Base-by-base conservation (phyloP, 2,329 filamentous ascomycete species). In the Colletotrichum chrysophilum region DNA sequence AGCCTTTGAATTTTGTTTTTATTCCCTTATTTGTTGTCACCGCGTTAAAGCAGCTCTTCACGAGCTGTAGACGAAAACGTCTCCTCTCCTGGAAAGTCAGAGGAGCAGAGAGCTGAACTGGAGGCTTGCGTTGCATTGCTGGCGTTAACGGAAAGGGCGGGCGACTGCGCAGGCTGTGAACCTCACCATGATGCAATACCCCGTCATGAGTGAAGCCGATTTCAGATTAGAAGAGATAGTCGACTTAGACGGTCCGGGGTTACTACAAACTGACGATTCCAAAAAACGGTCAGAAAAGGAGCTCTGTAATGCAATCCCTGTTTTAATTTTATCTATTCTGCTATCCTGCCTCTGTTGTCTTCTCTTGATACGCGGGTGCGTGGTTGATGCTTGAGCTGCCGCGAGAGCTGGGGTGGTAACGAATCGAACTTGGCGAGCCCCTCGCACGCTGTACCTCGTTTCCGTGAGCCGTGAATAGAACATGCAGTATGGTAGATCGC, bases 101-200 rank as follows among this genome's bases (percentile, higher is more conserved):
- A 36, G 56, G 56, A 43, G 67, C 5, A 62, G 56, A 70, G 67
- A 61, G 16, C 56, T 32, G 16, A 32, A 21, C 26, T 26, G 67
- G 67, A 38, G 67, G 56, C 24, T 52, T 70, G 67, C 43, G 26
- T 70, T 70, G 36, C 67, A 70, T 70, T 62, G 67, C 67, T 70
- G 67, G 67, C 67, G 67, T 70, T 70, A 30, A 62, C 24, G 36
- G 56, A 34, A 13, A 30, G 36, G 26, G 36, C 16, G 56, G 56
- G 58, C 30, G 30, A 32, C 18, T n/a, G 56, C 43, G 16, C 28
- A 61, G 58, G 30, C 58, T 30, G 28, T 30, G 4, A 52, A 52
- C 10, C 58, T 30, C 58, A 34, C 30, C 60, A 64, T 64, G 30
- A 64, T 38, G 60, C 34, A 65, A 65, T 65, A 71, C 48, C 26